phyloP scores from a whole-genome alignment of 108 stramenopile species.

The Cyclotella kingstonii region DNA sequence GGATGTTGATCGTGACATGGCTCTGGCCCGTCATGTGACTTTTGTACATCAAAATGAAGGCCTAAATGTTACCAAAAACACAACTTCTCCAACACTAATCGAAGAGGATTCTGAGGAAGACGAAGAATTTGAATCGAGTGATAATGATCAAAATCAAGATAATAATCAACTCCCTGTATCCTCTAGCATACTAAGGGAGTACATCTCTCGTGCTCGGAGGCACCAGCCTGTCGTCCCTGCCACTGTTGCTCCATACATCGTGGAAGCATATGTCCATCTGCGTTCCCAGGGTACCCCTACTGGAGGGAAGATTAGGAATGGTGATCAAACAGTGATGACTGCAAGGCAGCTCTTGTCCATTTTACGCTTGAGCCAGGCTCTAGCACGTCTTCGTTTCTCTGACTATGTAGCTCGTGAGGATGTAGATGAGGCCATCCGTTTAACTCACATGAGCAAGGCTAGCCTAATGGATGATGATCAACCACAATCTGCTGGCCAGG shows the following conservation, averaged over 20 bases:
- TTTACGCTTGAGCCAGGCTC: slow-evolving; percentile 92
- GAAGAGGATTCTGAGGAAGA: slow-evolving; percentile 46
- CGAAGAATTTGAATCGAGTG: slow-evolving; percentile 14
- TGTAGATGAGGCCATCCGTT: slow-evolving; percentile 97
- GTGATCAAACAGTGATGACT: slow-evolving; percentile 95
- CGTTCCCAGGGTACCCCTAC: slow-evolving; percentile 81
- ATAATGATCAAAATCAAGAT: slow-evolving; percentile 18
- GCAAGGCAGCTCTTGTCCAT: slow-evolving; percentile 97
- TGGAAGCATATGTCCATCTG: slow-evolving; percentile 95
- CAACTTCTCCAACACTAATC: slow-evolving; percentile 6
- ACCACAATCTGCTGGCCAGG: slow-evolving; percentile 15
- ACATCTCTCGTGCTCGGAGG: slow-evolving; percentile 89
- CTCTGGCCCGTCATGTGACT: slow-evolving; percentile 95
- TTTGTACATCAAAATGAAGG: slow-evolving; percentile 97
- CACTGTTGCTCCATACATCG: slow-evolving; percentile 92
- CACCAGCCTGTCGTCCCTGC: slow-evolving; percentile 91
- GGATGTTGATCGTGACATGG: slow-evolving; percentile 88
- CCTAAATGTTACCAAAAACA: slow-evolving; percentile 33
- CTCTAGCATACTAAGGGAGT: slow-evolving; percentile 89
- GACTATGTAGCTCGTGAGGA: slow-evolving; percentile 93
- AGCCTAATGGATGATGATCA: slow-evolving; percentile 52
- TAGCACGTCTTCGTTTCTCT: slow-evolving; percentile 93
- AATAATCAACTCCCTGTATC: slow-evolving; percentile 43
- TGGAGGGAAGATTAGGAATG: slow-evolving; percentile 53
- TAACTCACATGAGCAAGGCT: slow-evolving; percentile 89